These are phyloP conservation scores for Emmonsiellopsis sp. DNA, from an alignment of 2,329 filamentous ascomycete species.

Conservation along the genomic window DNA sequence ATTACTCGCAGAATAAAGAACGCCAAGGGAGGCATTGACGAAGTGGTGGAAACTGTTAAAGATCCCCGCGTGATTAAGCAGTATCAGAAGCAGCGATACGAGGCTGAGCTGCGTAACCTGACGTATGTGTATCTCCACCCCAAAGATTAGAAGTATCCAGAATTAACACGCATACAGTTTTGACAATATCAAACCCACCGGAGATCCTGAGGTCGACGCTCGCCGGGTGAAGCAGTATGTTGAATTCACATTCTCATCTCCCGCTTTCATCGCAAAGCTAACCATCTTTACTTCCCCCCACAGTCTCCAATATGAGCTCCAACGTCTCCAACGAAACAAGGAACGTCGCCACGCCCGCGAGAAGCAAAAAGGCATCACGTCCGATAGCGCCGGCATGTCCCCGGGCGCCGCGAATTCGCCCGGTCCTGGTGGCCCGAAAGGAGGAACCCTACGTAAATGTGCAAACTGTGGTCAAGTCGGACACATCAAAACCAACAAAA, in stretches of 20 bases:
- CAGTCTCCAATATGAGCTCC: conserved; percentile 64
- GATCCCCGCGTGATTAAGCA: conserved; percentile 81
- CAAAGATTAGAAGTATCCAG: conserved; percentile 12
- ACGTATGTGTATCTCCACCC: conserved; percentile 47
- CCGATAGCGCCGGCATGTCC: conserved; percentile 28
- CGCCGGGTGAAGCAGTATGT: conserved; percentile 49
- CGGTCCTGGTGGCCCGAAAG: conserved; percentile 43
- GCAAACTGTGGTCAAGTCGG: conserved; percentile 95
- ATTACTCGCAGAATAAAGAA: conserved; percentile 63
- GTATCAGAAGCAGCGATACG: conserved; percentile 70
- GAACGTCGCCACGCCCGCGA: conserved; percentile 84
- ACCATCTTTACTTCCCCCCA: conserved; percentile 16
- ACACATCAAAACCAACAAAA: conserved; percentile 99
- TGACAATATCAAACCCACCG: conserved; percentile 53
- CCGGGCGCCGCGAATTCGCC: conserved; percentile 37
- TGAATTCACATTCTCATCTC: conserved; percentile 3
- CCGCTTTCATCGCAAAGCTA: conserved; percentile 6
- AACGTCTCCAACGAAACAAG: conserved; percentile 80
- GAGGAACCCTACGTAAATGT: conserved; percentile 68
- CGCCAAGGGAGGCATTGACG: conserved; percentile 54
- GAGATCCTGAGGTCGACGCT: conserved; percentile 57
- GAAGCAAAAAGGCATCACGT: conserved; percentile 62
- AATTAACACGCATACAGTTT: conserved; percentile 34
- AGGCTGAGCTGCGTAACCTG: conserved; percentile 60
- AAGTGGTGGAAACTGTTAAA: conserved; percentile 53